Evolutionary conservation across 306 rosid genomes (phyloP), one percentile per base, ranked within the genome.

Genomic region (Malus sylvestris): DNA sequence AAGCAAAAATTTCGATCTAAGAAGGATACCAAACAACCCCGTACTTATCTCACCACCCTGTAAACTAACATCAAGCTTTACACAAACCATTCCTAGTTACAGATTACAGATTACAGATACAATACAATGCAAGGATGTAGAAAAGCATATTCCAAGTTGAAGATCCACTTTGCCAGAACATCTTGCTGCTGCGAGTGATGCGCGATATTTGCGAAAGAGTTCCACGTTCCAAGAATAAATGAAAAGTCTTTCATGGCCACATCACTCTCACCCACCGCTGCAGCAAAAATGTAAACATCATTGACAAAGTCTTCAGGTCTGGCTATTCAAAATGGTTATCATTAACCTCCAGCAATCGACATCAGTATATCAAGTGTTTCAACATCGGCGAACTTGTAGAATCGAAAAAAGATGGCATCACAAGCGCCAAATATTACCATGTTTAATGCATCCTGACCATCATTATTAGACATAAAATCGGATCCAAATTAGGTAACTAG

Each of bases 251-350:
- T 42, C 70, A 79, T 42, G 63, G 87, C 89, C 78, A 82, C 73
- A 85, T 69, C 73, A 80, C 77, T 77, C 78, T 86, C 83, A 88
- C 66, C 1, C 83, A 88, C 61, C 1, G 89, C 88, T 2, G 85
- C 88, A 23, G 88, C 85, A 61, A 89, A 87, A 72, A 84, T 80
- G 87, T 81, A 64, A 70, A 82, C 9, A 33, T 70, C 30, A 79
- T 74, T 27, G 70, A 70, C 30, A 16, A 22, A 23, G 18, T 61
- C 71, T 76, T 40, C 40, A 59, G 44, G 22, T 16, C 23, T 51
- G 73, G 30, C 32, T 52, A 75, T 73, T 73, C 49, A 44, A 18
- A 6, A 52, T 33, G 45, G 23, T 22, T 33, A 66, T 16, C 14
- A 63, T 35, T 4, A 35, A 8, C 11, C 68, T 63, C 32, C 12